Evolutionary conservation across 352 stramenopile genomes (phyloP).

Genomic region (Phytopythium ostracodes): DNA sequence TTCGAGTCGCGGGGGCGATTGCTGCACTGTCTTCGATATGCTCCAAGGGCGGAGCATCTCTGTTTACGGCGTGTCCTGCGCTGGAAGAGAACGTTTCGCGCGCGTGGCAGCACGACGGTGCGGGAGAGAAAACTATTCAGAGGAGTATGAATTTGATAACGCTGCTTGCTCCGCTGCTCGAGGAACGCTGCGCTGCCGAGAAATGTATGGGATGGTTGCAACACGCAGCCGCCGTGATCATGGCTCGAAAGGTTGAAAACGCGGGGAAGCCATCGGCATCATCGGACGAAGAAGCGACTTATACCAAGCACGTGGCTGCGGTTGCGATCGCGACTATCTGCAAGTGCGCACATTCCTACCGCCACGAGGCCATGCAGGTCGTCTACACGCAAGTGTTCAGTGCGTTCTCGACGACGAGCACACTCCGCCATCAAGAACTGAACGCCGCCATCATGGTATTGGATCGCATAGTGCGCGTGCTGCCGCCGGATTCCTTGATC

Average conservation of each 20-base stretch:
- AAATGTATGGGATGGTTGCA: slow-evolving; percentile 46
- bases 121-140: slow-evolving; percentile 34
- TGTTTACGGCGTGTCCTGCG: slow-evolving; percentile 31
- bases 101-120: slow-evolving; percentile 20
- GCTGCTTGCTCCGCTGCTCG: slow-evolving; percentile 32
- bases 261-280: background rate
- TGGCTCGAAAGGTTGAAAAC: slow-evolving; percentile 12
- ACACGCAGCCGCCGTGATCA: slow-evolving; percentile 21
- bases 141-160: slow-evolving; percentile 46
- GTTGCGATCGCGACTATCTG: slow-evolving; percentile 47
- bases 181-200: slow-evolving; percentile 16
- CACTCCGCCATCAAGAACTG: slow-evolving; percentile 8
- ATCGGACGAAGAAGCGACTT: background rate
- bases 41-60: slow-evolving; percentile 15
- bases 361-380: slow-evolving; percentile 38
- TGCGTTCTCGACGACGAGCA: slow-evolving; percentile 12
- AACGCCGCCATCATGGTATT: slow-evolving; percentile 54
- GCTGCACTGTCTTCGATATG: slow-evolving; percentile 38
- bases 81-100: slow-evolving; percentile 34
- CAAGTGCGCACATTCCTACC: slow-evolving; percentile 20
- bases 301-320: slow-evolving; percentile 31
- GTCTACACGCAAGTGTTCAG: slow-evolving; percentile 51
- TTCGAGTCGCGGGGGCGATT: slow-evolving; percentile 44
- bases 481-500: slow-evolving; percentile 27
- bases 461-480: slow-evolving; percentile 34